phyloP scores from a whole-genome alignment of 2,329 filamentous ascomycete genomes.

The Pyricularia sp. region DNA sequence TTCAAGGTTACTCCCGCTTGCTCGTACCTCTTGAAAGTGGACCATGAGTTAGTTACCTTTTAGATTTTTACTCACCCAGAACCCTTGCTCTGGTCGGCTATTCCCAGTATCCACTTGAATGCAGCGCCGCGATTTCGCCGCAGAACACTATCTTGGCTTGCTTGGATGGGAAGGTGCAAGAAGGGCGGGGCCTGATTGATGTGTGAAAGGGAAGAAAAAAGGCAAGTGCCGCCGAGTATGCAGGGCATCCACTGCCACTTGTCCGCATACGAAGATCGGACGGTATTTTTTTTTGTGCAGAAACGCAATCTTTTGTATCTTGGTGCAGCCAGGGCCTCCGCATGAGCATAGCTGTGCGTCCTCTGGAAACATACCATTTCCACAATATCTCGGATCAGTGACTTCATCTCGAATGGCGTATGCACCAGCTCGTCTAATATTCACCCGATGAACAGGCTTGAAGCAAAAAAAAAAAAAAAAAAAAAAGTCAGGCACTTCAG shows the following conservation, averaged over 20 bases:
- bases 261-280: not conserved
- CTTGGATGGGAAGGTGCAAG: not conserved
- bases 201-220: not conserved
- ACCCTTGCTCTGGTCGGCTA: not conserved
- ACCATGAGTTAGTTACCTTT: not conserved
- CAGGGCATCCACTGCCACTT: not conserved
- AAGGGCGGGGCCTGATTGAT: not conserved
- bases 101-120: not conserved
- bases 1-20: not conserved
- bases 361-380: not conserved
- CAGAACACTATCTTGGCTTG: not conserved
- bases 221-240: not conserved
- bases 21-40: not conserved
- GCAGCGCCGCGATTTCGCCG: not conserved
- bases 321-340: too few species aligned
- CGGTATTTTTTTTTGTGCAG: not conserved
- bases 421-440: not conserved
- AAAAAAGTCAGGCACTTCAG: not conserved
- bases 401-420: not conserved
- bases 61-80: not conserved
- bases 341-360: not conserved
- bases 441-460: not conserved
- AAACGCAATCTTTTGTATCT: too few species aligned
- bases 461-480: not conserved
- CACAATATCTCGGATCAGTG: not conserved